Evolutionary conservation across 2,329 filamentous ascomycete species (phyloP), one percentile per base, ranked within the genome.

Genomic region (Huntiella bhutanensis): DNA sequence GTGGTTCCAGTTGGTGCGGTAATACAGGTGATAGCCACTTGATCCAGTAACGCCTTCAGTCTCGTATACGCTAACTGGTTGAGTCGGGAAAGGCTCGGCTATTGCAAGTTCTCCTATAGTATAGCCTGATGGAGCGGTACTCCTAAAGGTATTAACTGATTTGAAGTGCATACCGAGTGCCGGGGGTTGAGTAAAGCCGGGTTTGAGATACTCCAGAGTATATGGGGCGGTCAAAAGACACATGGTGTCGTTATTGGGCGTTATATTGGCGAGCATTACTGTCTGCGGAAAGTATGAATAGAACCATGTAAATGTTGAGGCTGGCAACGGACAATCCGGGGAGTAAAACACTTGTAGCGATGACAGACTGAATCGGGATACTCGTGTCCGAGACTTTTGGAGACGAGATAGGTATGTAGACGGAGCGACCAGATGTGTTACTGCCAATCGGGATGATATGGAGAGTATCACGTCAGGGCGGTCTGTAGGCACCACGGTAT

Each of bases 191-290:
- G 87, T 83, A 57, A 86, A 78, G 17, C 82, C 82, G 1, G 67
- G 67, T 52, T 75, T 67, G 15, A 88, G 81, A 1, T 82, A 81
- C 1, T 83, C 66, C 3, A 87, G 67, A 0, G 81, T 80, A 47
- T 80, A 88, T 0, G 86, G 82, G 0, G 84, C 80, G 38, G 87
- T 88, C 56, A 96, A 98, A 33, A 96, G 74, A 1, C 87, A 94
- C 53, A 96, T 84, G 55, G 96, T 96, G 59, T 98, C 91, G 3
- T 88, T 96, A 43, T 88, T 91, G 34, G 91, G 91, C 0, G 88
- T 96, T 56, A 98, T 96, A 48, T 83, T 92, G 42, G 79, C 85
- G 5, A 96, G 74, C 60, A 95, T 88, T 13, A 41, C 28, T 53
- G 96, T 69, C 0, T 71, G 57, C 2, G 86, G 85, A 57, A 96